These are phyloP conservation scores for Aspergillus homomorphus DNA, from an alignment of 495 filamentous ascomycete genomes.

Conservation along the genomic window DNA sequence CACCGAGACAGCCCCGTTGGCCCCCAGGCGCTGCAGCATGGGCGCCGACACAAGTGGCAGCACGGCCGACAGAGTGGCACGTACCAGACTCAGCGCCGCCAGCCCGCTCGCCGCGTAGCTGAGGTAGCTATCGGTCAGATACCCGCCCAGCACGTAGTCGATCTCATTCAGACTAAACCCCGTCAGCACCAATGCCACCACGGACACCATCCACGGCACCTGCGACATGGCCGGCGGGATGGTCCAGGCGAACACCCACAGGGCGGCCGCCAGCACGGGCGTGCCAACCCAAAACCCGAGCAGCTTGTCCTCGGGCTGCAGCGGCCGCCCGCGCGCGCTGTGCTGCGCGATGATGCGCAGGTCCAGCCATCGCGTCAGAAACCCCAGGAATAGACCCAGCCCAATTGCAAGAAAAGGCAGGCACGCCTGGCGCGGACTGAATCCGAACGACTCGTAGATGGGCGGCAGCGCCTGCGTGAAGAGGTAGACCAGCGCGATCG, in stretches of 20 bases:
- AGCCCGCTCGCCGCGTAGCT: slow-evolving; percentile 53
- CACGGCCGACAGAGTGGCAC: slow-evolving; percentile 43
- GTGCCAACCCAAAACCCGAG: slow-evolving; percentile 47
- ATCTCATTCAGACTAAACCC: slow-evolving; percentile 55
- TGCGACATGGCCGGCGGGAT: slow-evolving; percentile 39
- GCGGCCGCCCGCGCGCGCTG: slow-evolving; percentile 25
- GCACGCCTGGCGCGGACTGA: slow-evolving; percentile 38
- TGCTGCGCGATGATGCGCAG: slow-evolving; percentile 32
- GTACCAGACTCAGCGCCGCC: slow-evolving; percentile 46
- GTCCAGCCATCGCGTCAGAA: slow-evolving; percentile 47
- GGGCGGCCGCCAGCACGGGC: slow-evolving; percentile 40
- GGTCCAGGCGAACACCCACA: slow-evolving; percentile 54
- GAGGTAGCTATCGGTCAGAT: slow-evolving; percentile 54
- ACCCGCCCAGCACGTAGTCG: slow-evolving; percentile 49
- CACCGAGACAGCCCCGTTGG: slow-evolving; percentile 45
- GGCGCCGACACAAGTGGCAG: slow-evolving; percentile 48
- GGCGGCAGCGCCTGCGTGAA: slow-evolving; percentile 50
- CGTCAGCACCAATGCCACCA: slow-evolving; percentile 42
- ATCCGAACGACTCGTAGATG: slow-evolving; percentile 45
- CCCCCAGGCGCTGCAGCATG: slow-evolving; percentile 42
- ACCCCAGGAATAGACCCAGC: slow-evolving; percentile 42
- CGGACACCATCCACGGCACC: slow-evolving; percentile 43
- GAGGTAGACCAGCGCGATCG: slow-evolving; percentile 52
- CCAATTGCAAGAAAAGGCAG: slow-evolving; percentile 49
- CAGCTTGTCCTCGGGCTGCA: slow-evolving; percentile 52